phyloP scores from a whole-genome alignment of 352 stramenopile species.

The Phytopythium litorale region DNA sequence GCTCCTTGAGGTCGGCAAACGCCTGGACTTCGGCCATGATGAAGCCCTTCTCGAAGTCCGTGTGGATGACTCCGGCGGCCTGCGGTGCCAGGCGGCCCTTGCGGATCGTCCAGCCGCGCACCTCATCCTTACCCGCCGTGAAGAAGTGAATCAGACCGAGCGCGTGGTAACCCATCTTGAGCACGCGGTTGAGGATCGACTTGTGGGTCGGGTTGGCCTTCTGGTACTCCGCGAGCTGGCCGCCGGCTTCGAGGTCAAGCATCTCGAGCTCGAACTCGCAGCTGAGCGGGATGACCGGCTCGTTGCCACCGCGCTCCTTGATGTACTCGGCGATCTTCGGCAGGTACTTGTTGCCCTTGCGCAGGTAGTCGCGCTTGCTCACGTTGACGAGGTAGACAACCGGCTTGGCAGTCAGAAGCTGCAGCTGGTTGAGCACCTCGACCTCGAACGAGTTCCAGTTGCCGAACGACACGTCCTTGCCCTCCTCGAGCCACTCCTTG shows the following conservation, averaged over 20 bases:
- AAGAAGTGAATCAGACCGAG: constrained; percentile 99
- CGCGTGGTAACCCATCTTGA: constrained; percentile 97
- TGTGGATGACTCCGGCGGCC: constrained; percentile 98
- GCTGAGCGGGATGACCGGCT: constrained; percentile 96
- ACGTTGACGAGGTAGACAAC: constrained; percentile 99
- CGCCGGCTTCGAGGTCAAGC: constrained; percentile 67
- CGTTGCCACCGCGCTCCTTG: constrained; percentile 93
- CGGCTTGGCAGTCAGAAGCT: constrained; percentile 93
- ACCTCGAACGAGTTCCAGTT: constrained; percentile 88
- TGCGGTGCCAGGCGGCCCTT: constrained; percentile 96
- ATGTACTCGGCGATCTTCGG: constrained; percentile 98
- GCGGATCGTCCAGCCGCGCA: constrained; percentile 99
- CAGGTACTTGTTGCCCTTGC: constrained; percentile 98
- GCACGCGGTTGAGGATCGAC: constrained; percentile 95
- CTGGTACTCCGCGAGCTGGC: constrained; percentile 57
- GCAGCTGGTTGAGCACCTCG: constrained; percentile 90
- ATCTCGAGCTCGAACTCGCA: constrained; percentile 98
- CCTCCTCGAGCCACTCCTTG: constrained; percentile 73
- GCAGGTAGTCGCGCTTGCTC: constrained; percentile 97
- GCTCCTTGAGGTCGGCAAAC: constrained; percentile 88
- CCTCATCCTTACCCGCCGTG: constrained; percentile 98
- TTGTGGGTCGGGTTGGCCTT: constrained; percentile 88
- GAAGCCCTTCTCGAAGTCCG: constrained; percentile 99
- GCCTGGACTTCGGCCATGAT: constrained; percentile 94
- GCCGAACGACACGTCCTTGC: constrained; percentile 91